Base-by-base conservation (phyloP, 2,329 filamentous ascomycete species). In the Fusarium sp. region DNA sequence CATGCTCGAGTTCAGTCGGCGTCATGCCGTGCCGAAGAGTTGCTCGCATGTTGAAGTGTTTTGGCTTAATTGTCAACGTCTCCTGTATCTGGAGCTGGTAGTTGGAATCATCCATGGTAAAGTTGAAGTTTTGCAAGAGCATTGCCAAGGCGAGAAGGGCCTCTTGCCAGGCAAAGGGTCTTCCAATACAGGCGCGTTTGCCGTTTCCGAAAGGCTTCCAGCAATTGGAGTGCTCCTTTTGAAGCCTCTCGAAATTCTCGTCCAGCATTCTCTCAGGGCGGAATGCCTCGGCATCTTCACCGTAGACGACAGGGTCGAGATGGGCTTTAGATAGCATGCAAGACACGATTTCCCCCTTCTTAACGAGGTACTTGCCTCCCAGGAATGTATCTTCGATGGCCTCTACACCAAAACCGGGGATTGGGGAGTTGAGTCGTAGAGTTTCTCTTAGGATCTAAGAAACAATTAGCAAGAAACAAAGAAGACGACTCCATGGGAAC, bases 121-220 rank as follows among this genome's bases (percentile, higher is more conserved):
- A 90, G 74, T 94, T 88, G 83, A 95, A 94, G 76, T 92, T 93
- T 76, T 94, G 92, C 66, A 95, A 84, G 14, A 94, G 79, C 75
- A 93, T 86, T 0, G 90, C 89, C 74, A 91, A 84, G 10, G 88
- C 87, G 1, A 94, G 82, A 6, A 92, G 79, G 2, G 88, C 86
- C 81, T 95, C 93, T 78, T 95, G 93, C 91, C 91, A 93, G 1
- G 93, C 92, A 79, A 95, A 95, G 0, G 90, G 87, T 1, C 92
- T 85, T 5, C 93, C 93, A 69, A 95, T 95, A 75, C 93, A 95
- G 1, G 85, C 91, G 63, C 93, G 85, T 71, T 88, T 86, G 2
- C 93, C 93, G 67, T 93, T 93, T 2, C 93, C 94, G 75, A 95
- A 95, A 4, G 93, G 92, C 82, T 93, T 93, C 91, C 90, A 93